A percentile compares a stretch with the other conserved stretches of the same genome.
Evolutionary conservation across 2,329 filamentous ascomycete genomes (phyloP).

Genomic region (Dactylonectria macrodidyma): DNA sequence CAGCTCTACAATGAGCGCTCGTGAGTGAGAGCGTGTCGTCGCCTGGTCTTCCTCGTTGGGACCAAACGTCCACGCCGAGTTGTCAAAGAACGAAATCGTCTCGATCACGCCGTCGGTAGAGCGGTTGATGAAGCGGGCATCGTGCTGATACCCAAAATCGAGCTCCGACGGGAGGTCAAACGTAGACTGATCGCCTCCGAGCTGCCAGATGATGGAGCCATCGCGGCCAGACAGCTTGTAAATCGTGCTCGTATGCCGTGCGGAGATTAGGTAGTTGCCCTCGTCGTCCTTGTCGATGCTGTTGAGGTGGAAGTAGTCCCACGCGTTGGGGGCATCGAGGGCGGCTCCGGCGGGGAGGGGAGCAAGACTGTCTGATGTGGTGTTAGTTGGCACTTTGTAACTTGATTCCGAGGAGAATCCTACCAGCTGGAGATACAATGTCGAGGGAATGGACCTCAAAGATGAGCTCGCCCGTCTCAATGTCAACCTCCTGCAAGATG

Average conservation of each 20-base stretch:
- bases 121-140: constrained; percentile 60
- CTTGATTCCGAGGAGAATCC: background rate
- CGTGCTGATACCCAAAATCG: constrained; percentile 66
- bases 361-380: constrained; percentile 20
- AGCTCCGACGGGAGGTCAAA: constrained; percentile 52
- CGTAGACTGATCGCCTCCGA: constrained; percentile 61
- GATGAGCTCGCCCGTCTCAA: constrained; percentile 34
- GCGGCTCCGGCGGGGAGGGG: constrained; percentile 23
- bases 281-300: constrained; percentile 56
- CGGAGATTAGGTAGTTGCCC: constrained; percentile 49
- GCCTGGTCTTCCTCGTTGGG: background rate
- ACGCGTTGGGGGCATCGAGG: constrained; percentile 28
- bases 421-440: constrained; percentile 31
- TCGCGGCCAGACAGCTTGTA: constrained; percentile 55
- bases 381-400: background rate
- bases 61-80: constrained; percentile 50
- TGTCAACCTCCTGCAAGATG: constrained; percentile 33
- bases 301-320: constrained; percentile 52
- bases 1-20: constrained; percentile 63
- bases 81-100: constrained; percentile 68
- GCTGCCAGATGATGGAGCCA: constrained; percentile 67
- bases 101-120: constrained; percentile 58
- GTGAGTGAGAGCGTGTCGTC: constrained; percentile 18
- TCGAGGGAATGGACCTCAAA: constrained; percentile 33
- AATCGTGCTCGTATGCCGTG: constrained; percentile 39